Percentiles rank a stretch among this genome's conserved stretches.
phyloP scores from a whole-genome alignment of 2,329 filamentous ascomycete species.

The Alternaria rosae region DNA sequence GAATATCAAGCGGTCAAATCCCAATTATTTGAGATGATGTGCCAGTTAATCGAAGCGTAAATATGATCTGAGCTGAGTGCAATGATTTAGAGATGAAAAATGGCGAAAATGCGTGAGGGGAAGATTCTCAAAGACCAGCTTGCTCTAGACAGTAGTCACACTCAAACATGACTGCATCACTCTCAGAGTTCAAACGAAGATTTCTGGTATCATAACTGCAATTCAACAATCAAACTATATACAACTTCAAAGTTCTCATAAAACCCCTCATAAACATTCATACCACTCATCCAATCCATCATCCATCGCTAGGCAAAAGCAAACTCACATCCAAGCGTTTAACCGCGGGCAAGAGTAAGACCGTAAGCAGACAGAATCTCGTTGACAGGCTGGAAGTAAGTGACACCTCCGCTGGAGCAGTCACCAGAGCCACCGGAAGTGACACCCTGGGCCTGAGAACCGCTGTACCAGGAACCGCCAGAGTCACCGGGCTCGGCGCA shows the following conservation, averaged over 20 bases:
- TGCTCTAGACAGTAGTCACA: not conserved
- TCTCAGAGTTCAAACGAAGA: not conserved
- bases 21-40: no score
- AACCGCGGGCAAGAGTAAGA: conserved; percentile 35
- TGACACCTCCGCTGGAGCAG: conserved; percentile 49
- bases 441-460: conserved; percentile 54
- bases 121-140: no score
- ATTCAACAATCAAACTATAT: not conserved
- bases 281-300: not conserved
- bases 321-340: not conserved
- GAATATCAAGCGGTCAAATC: no score
- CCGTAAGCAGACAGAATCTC: conserved; percentile 52
- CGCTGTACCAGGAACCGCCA: conserved; percentile 52
- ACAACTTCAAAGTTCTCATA: not conserved
- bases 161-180: not conserved
- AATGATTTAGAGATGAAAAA: no score
- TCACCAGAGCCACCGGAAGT: conserved; percentile 53
- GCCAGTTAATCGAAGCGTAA: no score
- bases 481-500: conserved; percentile 56
- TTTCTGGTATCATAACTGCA: not conserved
- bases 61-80: no score
- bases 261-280: not conserved
- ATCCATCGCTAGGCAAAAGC: not conserved
- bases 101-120: no score
- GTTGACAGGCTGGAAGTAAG: conserved; percentile 55